Evolutionary conservation across 2,329 filamentous ascomycete species (phyloP), one percentile per base, ranked within the genome.

Genomic region (Biscogniauxia sp.): DNA sequence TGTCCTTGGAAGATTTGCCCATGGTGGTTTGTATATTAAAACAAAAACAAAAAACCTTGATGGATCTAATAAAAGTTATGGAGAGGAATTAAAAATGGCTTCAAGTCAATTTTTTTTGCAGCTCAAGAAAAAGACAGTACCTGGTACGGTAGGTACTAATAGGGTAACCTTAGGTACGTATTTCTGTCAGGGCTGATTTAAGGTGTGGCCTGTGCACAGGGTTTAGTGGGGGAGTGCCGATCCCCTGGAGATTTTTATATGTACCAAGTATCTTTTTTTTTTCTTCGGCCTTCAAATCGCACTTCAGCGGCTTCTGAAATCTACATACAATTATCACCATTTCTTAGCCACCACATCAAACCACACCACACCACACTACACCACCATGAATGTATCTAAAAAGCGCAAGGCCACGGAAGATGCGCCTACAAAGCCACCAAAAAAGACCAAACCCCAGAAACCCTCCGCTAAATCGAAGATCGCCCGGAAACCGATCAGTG

Each of bases 1-100:
- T 99, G 74, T 99, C 95, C 77, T 99, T 99, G 54, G 94, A 98
- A 1, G 95, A 97, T 76, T 98, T 98, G 1, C 93, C 93, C 93
- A 97, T 96, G 28, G 52, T 77, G 41, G 54, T 56, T 51, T 49
- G 54, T 53, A 56, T n/a, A n/a, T n/a, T n/a, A n/a, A n/a, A n/a
- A n/a, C n/a, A n/a, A n/a, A n/a, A n/a, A n/a, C n/a, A n/a, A n/a
- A n/a, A n/a, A n/a, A n/a, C n/a, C n/a, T n/a, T n/a, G n/a, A n/a
- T n/a, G 52, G 49, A 60, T 11, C 45, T 45, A 60, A 45, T 58
- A 45, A 50, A 37, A 52, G 32, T 23, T 41, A 53, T 54, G 20
- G 11, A 56, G 50, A 23, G 52, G 11, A 11, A n/a, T 45, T 45
- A 13, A n/a, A 45, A 45, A 45, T 45, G 37, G 5, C 37, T 4